A percentile compares a stretch with the other conserved stretches of the same genome.
Evolutionary conservation across 345 rosid species (phyloP).

Genomic region (Nephelium lappaceum): DNA sequence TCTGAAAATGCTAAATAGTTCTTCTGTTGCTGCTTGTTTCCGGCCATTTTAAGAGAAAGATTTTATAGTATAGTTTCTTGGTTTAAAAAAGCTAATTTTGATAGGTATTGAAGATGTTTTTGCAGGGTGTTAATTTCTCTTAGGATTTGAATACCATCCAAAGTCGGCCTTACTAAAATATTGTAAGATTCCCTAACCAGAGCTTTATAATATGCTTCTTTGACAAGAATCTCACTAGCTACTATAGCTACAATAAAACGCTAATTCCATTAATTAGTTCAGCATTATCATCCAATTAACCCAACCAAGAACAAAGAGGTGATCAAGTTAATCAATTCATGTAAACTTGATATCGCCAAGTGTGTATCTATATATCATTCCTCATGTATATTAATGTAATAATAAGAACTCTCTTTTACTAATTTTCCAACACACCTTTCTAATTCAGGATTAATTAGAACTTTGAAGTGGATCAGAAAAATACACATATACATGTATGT

Average conservation of each 20-base stretch:
- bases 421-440: not conserved
- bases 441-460: too few species aligned
- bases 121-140: not conserved
- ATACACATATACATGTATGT: too few species aligned
- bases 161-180: too few species aligned
- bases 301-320: not conserved
- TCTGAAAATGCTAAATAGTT: too few species aligned
- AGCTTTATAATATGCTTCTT: too few species aligned
- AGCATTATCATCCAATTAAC: not conserved
- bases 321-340: not conserved
- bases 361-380: too few species aligned
- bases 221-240: not conserved
- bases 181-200: slow-evolving; percentile 23
- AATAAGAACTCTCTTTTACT: not conserved
- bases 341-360: not conserved
- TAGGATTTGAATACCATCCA: not conserved
- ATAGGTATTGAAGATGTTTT: too few species aligned
- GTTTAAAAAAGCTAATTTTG: too few species aligned
- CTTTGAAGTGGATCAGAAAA: too few species aligned
- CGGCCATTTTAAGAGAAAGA: slow-evolving; percentile 33
- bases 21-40: slow-evolving; percentile 31
- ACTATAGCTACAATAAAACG: not conserved
- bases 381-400: too few species aligned
- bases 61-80: too few species aligned
- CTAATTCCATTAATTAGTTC: too few species aligned